Percentiles rank a stretch among this genome's conserved stretches.
These are phyloP conservation scores for Lecanoromycetidae sp. DNA, from an alignment of 2,329 filamentous ascomycete genomes.

Conservation along the genomic window DNA sequence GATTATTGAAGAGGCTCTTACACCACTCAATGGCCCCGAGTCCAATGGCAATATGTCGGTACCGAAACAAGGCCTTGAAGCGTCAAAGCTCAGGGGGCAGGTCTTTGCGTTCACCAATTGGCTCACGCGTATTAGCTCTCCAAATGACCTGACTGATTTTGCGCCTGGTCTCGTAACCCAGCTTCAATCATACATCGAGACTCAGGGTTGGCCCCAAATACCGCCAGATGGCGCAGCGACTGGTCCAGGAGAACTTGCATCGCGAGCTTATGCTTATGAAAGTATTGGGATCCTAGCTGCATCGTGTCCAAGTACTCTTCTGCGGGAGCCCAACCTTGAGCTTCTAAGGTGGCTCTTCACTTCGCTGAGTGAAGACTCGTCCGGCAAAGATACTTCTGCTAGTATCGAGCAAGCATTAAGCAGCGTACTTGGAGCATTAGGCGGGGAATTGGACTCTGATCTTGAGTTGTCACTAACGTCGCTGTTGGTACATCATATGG, in stretches of 20 bases:
- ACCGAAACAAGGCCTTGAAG: slow-evolving; percentile 53
- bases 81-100: slow-evolving; percentile 61
- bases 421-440: slow-evolving; percentile 54
- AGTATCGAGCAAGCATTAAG: slow-evolving; percentile 85
- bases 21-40: slow-evolving; percentile 25
- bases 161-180: slow-evolving; percentile 56
- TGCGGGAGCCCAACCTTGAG: slow-evolving; percentile 38
- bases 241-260: slow-evolving; percentile 43
- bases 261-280: slow-evolving; percentile 77
- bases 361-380: slow-evolving; percentile 68
- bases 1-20: slow-evolving; percentile 56
- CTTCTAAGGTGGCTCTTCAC: slow-evolving; percentile 68
- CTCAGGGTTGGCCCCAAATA: slow-evolving; percentile 64
- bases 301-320: slow-evolving; percentile 46
- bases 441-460: slow-evolving; percentile 32
- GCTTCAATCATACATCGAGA: slow-evolving; percentile 60
- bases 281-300: slow-evolving; percentile 71
- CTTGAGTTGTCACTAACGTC: slow-evolving; percentile 36
- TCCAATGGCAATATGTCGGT: slow-evolving; percentile 18
- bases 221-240: background rate
- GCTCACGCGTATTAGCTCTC: slow-evolving; percentile 61
- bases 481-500: slow-evolving; percentile 59
- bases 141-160: slow-evolving; percentile 49
- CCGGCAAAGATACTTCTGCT: slow-evolving; percentile 59
- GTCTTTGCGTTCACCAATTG: slow-evolving; percentile 81